phyloP scores from a whole-genome alignment of 768 basidiomycete genomes.

The Kwoniella botswanensis region DNA sequence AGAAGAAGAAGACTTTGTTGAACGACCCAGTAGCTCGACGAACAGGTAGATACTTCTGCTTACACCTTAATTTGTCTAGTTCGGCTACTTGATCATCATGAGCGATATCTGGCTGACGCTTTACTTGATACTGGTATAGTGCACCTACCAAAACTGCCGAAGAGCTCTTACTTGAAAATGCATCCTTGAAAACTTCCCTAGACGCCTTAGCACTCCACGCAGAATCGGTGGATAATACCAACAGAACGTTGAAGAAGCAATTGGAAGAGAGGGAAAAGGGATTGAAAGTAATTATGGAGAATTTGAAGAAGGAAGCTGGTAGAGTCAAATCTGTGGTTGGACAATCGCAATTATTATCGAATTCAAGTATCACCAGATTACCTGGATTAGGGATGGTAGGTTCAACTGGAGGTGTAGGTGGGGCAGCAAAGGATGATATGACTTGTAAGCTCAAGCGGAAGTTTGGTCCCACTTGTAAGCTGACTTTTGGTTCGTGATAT shows the following conservation, averaged over 20 bases:
- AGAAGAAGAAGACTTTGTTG: neutral
- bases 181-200: conserved; percentile 46
- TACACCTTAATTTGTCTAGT: neutral
- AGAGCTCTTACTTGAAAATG: conserved; percentile 55
- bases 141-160: conserved; percentile 50
- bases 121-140: neutral
- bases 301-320: conserved; percentile 48
- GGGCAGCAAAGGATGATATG: neutral
- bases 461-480: neutral
- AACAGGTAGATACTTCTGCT: neutral
- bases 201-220: conserved; percentile 51
- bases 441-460: neutral
- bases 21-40: neutral
- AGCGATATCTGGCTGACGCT: neutral
- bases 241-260: conserved; percentile 31
- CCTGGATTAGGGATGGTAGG: conserved; percentile 1
- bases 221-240: conserved; percentile 41
- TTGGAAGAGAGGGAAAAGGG: conserved; percentile 45
- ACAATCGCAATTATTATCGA: conserved; percentile 21
- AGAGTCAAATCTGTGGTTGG: conserved; percentile 18
- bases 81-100: neutral
- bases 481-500: neutral
- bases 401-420: neutral
- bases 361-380: neutral
- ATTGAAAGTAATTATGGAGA: conserved; percentile 46